Evolutionary conservation across 305 asterid species (phyloP).

Genomic region (Euphrasia arctica): DNA sequence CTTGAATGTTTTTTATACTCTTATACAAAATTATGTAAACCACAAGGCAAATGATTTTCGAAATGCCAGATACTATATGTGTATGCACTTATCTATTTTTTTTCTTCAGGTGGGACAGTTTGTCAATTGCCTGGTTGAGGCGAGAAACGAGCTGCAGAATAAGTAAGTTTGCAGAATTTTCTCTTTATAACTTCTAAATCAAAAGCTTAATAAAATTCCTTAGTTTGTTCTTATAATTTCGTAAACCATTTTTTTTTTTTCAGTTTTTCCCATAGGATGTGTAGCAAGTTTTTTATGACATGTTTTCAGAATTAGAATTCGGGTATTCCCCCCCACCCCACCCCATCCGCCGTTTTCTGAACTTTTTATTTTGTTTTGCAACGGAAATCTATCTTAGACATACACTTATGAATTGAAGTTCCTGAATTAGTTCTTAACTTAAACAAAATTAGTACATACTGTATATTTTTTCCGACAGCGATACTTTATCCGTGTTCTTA

Average conservation of each 20-base stretch:
- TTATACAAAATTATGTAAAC: slow-evolving; percentile 7
- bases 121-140: slow-evolving; percentile 74
- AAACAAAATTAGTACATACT: no score
- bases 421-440: background rate
- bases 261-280: background rate
- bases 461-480: background rate
- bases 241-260: background rate
- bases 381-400: background rate
- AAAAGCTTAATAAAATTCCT: slow-evolving; percentile 1
- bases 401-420: no score
- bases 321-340: no score
- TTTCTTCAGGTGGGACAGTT: slow-evolving; percentile 65
- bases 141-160: slow-evolving; percentile 65
- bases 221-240: background rate
- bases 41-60: background rate
- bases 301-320: no score
- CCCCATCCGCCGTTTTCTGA: no score
- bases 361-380: background rate
- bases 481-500: background rate
- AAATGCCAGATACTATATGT: slow-evolving; percentile 4
- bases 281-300: no score
- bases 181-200: slow-evolving; percentile 10
- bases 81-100: slow-evolving; percentile 7
- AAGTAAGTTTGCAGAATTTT: slow-evolving; percentile 46
- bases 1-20: background rate